These are phyloP conservation scores for Schizochytrium sp. DNA, from an alignment of 108 stramenopile genomes.

Conservation along the genomic window DNA sequence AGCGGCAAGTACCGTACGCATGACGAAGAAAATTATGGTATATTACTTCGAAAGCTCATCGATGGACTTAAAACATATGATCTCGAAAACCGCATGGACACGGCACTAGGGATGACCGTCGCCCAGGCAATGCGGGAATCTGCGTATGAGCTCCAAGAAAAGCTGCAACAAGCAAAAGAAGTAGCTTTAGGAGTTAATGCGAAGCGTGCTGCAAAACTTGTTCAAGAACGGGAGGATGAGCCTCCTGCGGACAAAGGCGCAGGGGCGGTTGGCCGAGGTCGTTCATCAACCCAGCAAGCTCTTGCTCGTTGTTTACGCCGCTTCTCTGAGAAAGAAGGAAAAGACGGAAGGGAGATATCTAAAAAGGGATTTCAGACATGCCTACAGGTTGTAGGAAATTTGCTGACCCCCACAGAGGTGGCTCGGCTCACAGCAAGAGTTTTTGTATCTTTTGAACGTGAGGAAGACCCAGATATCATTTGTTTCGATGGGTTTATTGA, in stretches of 20 bases:
- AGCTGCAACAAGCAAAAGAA: constrained; percentile 39
- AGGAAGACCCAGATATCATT: not conserved
- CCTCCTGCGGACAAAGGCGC: not conserved
- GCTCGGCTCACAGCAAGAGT: constrained; percentile 35
- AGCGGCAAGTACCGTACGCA: constrained; percentile 1
- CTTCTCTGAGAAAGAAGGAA: not conserved
- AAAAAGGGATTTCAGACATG: constrained; percentile 7
- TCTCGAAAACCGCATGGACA: constrained; percentile 37
- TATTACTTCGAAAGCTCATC: constrained; percentile 34
- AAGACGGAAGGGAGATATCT: not conserved
- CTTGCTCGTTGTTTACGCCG: not conserved
- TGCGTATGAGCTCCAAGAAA: constrained; percentile 23
- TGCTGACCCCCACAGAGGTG: constrained; percentile 13
- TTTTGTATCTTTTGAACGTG: not conserved
- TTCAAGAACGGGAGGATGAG: not conserved
- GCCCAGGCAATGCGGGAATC: constrained; percentile 36
- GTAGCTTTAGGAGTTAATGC: constrained; percentile 4
- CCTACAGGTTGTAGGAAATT: constrained; percentile 56
- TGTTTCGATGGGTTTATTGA: constrained; percentile 12
- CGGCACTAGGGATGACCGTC: constrained; percentile 17
- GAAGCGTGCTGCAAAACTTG: not conserved
- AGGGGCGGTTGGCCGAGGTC: not conserved
- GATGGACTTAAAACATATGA: constrained; percentile 14
- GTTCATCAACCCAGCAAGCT: constrained; percentile 19
- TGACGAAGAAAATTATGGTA: constrained; percentile 31